Conservation (phyloP, 106 monocot species). For the Agapanthus africanus region DNA sequence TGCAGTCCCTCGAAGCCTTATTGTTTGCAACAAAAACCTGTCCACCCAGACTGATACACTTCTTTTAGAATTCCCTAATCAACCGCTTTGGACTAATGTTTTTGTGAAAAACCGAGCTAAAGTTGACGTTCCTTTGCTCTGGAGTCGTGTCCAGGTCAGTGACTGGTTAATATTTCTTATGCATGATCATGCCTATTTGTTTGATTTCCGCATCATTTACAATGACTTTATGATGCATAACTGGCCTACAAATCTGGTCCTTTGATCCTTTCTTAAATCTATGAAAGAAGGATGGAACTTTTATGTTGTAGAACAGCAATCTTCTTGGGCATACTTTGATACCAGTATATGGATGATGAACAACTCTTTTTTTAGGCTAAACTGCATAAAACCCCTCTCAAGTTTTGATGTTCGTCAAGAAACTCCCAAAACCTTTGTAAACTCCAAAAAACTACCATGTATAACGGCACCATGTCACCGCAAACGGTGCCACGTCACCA, state of each 20-base stretch:
- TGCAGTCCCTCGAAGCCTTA: slow-evolving; percentile 67
- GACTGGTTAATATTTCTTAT: not conserved
- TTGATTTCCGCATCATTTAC: not conserved
- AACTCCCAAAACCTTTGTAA: too few relatives aligned
- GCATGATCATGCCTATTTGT: not conserved
- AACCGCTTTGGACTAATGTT: slow-evolving; percentile 91
- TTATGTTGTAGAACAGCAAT: not conserved
- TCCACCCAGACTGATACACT: slow-evolving; percentile 86
- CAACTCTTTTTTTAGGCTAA: too few relatives aligned
- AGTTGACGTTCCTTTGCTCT: slow-evolving; percentile 76
- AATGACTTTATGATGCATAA: not conserved
- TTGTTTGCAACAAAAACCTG: slow-evolving; percentile 66
- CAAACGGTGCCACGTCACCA: too few relatives aligned
- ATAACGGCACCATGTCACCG: too few relatives aligned
- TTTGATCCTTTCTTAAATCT: not conserved
- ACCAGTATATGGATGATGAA: not conserved
- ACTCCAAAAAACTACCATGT: too few relatives aligned
- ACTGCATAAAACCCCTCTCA: too few relatives aligned
- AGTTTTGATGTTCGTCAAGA: too few relatives aligned
- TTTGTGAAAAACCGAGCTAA: slow-evolving; percentile 74
- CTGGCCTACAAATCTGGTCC: not conserved
- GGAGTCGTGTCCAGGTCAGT: slow-evolving; percentile 90
- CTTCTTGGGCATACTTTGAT: not conserved
- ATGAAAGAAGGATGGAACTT: not conserved
- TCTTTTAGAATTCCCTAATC: slow-evolving; percentile 72